These are phyloP conservation scores for Sugiyamaella boreocaroliniensis DNA, from an alignment of 805 yeast species.

Conservation along the genomic window DNA sequence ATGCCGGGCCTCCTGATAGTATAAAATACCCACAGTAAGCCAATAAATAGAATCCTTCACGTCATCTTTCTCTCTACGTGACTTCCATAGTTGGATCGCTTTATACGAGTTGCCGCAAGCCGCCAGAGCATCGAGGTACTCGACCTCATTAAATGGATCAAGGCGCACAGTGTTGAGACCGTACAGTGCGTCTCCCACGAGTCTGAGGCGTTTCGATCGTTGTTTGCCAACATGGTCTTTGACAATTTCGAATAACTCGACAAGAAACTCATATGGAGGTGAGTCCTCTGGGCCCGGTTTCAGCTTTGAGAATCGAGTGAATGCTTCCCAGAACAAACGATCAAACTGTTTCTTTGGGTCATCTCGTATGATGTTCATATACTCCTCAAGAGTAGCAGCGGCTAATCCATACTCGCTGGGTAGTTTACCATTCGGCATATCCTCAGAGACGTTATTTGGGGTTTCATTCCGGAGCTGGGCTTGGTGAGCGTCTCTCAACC, in stretches of 20 bases:
- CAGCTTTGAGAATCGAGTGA: slow-evolving; percentile 7
- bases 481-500: not conserved
- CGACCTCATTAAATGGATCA: slow-evolving; percentile 22
- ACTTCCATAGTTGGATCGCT: slow-evolving; percentile 19
- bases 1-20: slow-evolving; percentile 13
- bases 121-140: slow-evolving; percentile 18
- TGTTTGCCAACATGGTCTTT: slow-evolving; percentile 9
- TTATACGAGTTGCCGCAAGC: slow-evolving; percentile 9
- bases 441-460: not conserved
- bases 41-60: slow-evolving; percentile 16
- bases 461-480: not conserved
- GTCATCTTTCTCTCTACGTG: slow-evolving; percentile 15
- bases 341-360: not conserved
- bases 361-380: slow-evolving; percentile 1
- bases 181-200: slow-evolving; percentile 21
- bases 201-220: slow-evolving; percentile 4
- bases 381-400: not conserved
- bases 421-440: not conserved
- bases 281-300: slow-evolving; percentile 7
- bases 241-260: slow-evolving; percentile 18
- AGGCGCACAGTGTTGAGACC: slow-evolving; percentile 15
- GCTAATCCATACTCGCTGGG: not conserved
- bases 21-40: slow-evolving; percentile 18
- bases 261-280: slow-evolving; percentile 18
- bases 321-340: slow-evolving; percentile 10